Base-by-base conservation (phyloP, 108 stramenopile genomes). In the Stephanodiscus minutulus region DNA sequence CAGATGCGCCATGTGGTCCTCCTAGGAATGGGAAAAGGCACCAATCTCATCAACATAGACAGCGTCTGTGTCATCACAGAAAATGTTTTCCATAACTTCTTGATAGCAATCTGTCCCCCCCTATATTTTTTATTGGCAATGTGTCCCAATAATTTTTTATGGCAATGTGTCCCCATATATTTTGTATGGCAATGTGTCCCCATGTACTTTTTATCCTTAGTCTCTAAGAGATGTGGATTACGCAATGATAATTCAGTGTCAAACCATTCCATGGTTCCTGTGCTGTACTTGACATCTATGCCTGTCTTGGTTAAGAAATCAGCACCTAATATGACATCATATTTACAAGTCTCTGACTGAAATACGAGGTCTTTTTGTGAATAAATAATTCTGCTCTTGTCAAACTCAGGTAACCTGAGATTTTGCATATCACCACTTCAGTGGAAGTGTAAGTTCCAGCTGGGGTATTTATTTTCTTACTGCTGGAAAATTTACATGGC, bases 41-140 rank as follows among this genome's bases (percentile, higher is more conserved):
- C 77, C 82, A 36, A 83, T 54, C 58, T 83, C 84, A 65, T 87
- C 79, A 58, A 83, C 62, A 57, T 81, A 87, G 17, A 68, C 47
- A 36, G 44, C 12, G 3, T 74, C 73, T 13, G 70, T 73, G 9
- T 70, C 3, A 52, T 46, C 69, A 76, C 25, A 10, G 11, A 83
- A n/a, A n/a, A n/a, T n/a, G n/a, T n/a, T 36, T 37, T 36, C 29
- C 44, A 74, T 47, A 28, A 56, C 57, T 28, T 68, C 53, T 1
- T 60, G 55, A 12, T 44, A 5, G 59, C 31, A 11, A 66, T 39
- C 0, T 54, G 25, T 4, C 66, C 54, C 27, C 17, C 27, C 12
- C 81, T 79, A 52, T 83, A 80, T 59, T 81, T 78, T 25, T 79
- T 47, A 31, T 79, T n/a, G n/a, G n/a, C n/a, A n/a, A n/a, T n/a